Evolutionary conservation across 148 eudicot species (phyloP), one percentile per base, ranked within the genome.

Genomic region (Rhododendron williamsianum): DNA sequence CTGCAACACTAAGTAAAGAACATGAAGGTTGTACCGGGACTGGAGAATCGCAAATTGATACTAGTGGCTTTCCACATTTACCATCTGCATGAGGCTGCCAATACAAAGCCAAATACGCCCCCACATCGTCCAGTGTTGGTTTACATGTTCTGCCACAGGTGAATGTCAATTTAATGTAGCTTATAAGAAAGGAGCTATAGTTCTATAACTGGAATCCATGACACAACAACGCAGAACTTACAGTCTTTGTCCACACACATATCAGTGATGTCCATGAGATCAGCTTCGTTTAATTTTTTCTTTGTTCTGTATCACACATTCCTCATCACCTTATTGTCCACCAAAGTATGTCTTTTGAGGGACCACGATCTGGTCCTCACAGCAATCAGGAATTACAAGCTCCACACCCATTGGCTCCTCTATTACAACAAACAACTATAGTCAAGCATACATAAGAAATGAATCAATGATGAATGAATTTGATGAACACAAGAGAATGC

Each of bases 61-160:
- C 87, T 82, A 97, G 84, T 43, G 98, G 96, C 81, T 87, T 86
- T 71, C 99, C 99, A 80, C 76, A 85, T 90, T 92, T 87, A 12
- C 98, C 99, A 90, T 95, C 99, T 80, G 91, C 89, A 77, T 98
- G 96, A 85, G 99, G 99, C 79, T 93, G 89, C 99, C 98, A 97
- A 86, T 91, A 88, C 84, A 97, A 89, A 23, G 91, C 95, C 91
- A 97, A 87, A 91, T 94, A 95, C 71, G 90, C 76, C 69, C 94
- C 99, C 87, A 97, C 95, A 83, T 97, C 98, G 85, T 93, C 94
- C 65, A 97, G 90, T 71, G 92, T 90, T 78, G 99, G 99, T 58
- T 90, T 93, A 85, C 94, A 97, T 81, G 92, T 81, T 81, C 99
- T 97, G 96, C 84, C 80, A 89, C 35, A 84, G 30, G 69, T 79